These are phyloP conservation scores for Phyllosticta citrichinensis DNA, from an alignment of 2,329 filamentous ascomycete species.

Conservation along the genomic window DNA sequence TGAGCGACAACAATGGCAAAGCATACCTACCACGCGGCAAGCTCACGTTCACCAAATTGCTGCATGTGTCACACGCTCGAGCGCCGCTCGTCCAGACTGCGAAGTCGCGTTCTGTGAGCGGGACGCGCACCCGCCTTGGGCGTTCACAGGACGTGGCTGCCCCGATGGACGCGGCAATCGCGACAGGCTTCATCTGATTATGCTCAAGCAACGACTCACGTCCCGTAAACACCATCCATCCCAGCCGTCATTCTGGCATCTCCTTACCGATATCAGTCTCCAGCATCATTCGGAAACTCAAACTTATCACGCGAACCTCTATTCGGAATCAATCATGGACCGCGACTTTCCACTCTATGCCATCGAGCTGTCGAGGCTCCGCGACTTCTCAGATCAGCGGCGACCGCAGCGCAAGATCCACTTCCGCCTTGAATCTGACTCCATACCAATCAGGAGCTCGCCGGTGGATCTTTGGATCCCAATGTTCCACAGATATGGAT, in stretches of 20 bases:
- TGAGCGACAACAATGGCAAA: constrained; percentile 15
- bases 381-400: neutral
- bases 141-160: neutral
- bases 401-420: neutral
- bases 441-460: neutral
- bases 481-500: neutral
- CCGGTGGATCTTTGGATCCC: constrained; percentile 7
- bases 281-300: neutral
- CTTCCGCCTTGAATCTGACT: constrained; percentile 1
- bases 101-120: too few relatives aligned
- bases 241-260: neutral
- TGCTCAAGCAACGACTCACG: too few relatives aligned
- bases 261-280: neutral
- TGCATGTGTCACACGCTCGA: too few relatives aligned
- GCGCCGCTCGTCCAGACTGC: neutral
- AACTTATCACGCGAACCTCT: neutral
- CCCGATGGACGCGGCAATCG: too few relatives aligned
- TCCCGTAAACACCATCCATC: neutral
- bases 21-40: neutral
- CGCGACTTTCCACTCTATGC: constrained; percentile 1
- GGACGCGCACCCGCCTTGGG: neutral
- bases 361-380: constrained; percentile 7
- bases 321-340: neutral
- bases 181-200: too few relatives aligned
- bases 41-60: too few relatives aligned